phyloP scores from a whole-genome alignment of 208 protist genomes.

The Wallacemonas sp. region DNA sequence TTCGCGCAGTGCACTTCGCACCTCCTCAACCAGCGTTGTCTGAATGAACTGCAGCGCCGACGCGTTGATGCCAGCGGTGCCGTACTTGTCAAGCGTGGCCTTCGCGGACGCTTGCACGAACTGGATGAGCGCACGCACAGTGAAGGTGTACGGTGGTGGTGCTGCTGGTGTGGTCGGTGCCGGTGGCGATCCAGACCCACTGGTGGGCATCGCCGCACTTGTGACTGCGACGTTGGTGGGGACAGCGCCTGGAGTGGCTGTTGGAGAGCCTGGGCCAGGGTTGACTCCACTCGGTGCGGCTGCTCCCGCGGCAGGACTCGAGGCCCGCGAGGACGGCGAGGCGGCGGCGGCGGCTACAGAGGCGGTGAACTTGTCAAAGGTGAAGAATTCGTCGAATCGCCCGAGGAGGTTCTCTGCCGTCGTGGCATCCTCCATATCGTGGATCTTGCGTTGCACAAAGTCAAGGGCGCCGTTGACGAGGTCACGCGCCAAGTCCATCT shows the following conservation, averaged over 20 bases:
- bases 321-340: not conserved
- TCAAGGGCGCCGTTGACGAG: slow-evolving; percentile 9
- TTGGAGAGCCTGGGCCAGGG: too few species aligned
- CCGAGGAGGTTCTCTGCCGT: slow-evolving; percentile 2
- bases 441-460: slow-evolving; percentile 14
- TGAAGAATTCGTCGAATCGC: slow-evolving; percentile 13
- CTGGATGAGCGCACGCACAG: not conserved
- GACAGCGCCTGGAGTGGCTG: too few species aligned
- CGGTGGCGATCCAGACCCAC: not conserved
- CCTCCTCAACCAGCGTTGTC: slow-evolving; percentile 1
- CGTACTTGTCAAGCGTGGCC: slow-evolving; percentile 11
- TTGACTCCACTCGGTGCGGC: not conserved
- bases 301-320: not conserved
- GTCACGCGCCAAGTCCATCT: slow-evolving; percentile 33
- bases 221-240: too few species aligned
- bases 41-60: slow-evolving; percentile 16
- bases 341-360: not conserved
- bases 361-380: not conserved
- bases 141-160: not conserved
- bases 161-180: not conserved
- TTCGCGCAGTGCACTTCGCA: slow-evolving; percentile 36
- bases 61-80: not conserved
- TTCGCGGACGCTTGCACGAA: not conserved
- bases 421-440: slow-evolving; percentile 8
- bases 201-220: too few species aligned